These are phyloP conservation scores for Quercus agrifolia DNA, from an alignment of 306 rosid genomes.

Conservation along the genomic window DNA sequence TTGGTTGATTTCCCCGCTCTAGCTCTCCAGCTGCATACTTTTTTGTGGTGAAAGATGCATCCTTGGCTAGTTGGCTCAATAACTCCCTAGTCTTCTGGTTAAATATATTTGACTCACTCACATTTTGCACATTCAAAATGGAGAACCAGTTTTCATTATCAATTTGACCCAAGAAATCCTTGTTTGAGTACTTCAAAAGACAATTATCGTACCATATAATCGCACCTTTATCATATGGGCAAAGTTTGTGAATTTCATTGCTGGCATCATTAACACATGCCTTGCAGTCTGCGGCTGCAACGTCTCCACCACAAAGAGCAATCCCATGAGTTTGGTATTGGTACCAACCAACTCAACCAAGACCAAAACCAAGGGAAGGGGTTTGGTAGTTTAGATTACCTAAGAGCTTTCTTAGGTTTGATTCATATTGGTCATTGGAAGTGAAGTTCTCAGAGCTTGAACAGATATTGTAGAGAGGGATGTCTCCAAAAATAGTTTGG, in stretches of 20 bases:
- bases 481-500: not conserved
- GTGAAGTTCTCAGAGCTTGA: slow-evolving; percentile 3
- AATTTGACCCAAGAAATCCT: not conserved
- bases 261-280: not conserved
- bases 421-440: not conserved
- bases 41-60: not conserved
- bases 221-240: slow-evolving; percentile 7
- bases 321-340: not conserved
- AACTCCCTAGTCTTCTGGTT: not conserved
- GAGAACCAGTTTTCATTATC: not conserved
- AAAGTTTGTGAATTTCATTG: not conserved
- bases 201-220: not conserved
- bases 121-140: not conserved
- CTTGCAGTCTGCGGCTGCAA: not conserved
- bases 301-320: not conserved
- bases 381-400: not conserved
- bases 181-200: not conserved
- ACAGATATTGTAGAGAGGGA: not conserved
- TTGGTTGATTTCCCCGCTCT: not conserved
- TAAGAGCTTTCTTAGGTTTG: not conserved
- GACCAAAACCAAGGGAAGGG: not conserved
- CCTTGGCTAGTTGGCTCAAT: not conserved
- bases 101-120: not conserved
- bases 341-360: not conserved
- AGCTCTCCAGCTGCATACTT: not conserved